A percentile compares a stretch with the other conserved stretches of the same genome.
Evolutionary conservation across 2,329 filamentous ascomycete species (phyloP).

Genomic region (Rhinocladiella mackenziei): DNA sequence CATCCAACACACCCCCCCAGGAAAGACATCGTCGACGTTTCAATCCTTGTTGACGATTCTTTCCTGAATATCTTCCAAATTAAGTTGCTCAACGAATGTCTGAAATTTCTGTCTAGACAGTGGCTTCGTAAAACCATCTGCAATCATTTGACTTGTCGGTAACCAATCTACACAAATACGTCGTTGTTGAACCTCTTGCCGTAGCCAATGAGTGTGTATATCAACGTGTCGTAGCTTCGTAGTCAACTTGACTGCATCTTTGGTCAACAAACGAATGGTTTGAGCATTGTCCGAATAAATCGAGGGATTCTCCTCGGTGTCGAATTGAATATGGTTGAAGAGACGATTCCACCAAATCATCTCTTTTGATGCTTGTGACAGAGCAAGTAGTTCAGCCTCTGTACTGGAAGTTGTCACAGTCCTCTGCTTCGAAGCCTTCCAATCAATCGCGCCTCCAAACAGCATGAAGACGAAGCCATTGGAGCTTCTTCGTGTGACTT

Average conservation of each 20-base stretch:
- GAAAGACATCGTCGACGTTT: no score
- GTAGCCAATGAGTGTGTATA: background rate
- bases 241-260: background rate
- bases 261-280: background rate
- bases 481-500: background rate
- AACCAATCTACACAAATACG: background rate
- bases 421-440: constrained; percentile 20
- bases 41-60: no score
- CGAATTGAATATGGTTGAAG: background rate
- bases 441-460: constrained; percentile 26
- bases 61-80: no score
- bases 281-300: background rate
- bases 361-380: constrained; percentile 3
- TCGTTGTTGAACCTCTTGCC: background rate
- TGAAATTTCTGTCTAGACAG: no score
- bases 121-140: no score
- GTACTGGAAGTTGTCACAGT: constrained; percentile 28
- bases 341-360: background rate
- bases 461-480: constrained; percentile 3
- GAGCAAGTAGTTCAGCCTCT: constrained; percentile 26
- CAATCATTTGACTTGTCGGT: background rate
- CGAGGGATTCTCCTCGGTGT: background rate
- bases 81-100: no score
- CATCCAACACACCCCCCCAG: no score
- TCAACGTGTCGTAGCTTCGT: background rate